Evolutionary conservation across 2,329 filamentous ascomycete species (phyloP).

Genomic region (Fusarium fujikuroi): DNA sequence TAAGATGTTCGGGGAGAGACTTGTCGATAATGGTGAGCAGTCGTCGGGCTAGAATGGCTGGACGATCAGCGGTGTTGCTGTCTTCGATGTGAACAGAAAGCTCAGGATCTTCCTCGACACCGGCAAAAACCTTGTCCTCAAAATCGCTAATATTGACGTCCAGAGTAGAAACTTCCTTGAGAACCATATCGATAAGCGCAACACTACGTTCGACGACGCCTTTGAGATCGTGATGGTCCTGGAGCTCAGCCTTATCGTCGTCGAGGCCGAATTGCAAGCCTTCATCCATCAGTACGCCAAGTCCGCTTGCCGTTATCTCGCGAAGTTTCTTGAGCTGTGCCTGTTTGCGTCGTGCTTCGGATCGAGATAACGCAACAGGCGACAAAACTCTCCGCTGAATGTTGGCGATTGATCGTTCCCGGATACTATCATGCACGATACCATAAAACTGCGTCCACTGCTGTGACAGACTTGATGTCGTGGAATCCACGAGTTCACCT

Average conservation of each 20-base stretch:
- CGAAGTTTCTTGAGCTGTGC: constrained; percentile 76
- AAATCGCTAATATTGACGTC: constrained; percentile 72
- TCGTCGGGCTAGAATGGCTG: constrained; percentile 71
- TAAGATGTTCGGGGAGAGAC: constrained; percentile 74
- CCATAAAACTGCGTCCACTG: constrained; percentile 80
- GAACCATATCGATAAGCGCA: constrained; percentile 85
- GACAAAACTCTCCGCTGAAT: constrained; percentile 79
- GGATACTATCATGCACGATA: constrained; percentile 79
- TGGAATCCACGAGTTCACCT: constrained; percentile 50
- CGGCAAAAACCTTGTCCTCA: constrained; percentile 72
- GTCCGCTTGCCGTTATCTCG: constrained; percentile 83
- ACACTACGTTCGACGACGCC: constrained; percentile 82
- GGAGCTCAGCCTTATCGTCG: constrained; percentile 66
- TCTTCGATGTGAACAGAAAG: constrained; percentile 64
- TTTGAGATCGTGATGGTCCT: constrained; percentile 68
- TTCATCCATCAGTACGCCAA: constrained; percentile 89
- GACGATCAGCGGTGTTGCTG: constrained; percentile 58
- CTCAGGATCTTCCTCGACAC: constrained; percentile 70
- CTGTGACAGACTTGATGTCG: constrained; percentile 55
- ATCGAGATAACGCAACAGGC: constrained; percentile 78
- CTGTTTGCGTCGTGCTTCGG: constrained; percentile 81
- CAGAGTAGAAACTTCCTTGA: constrained; percentile 74
- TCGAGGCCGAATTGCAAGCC: constrained; percentile 75
- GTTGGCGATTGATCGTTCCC: constrained; percentile 75
- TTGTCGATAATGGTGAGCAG: constrained; percentile 75